A percentile compares a stretch with the other conserved stretches of the same genome.
Evolutionary conservation across 225 moss, liverwort and hornwort species (phyloP).

Genomic region (Polytrichum commune): DNA sequence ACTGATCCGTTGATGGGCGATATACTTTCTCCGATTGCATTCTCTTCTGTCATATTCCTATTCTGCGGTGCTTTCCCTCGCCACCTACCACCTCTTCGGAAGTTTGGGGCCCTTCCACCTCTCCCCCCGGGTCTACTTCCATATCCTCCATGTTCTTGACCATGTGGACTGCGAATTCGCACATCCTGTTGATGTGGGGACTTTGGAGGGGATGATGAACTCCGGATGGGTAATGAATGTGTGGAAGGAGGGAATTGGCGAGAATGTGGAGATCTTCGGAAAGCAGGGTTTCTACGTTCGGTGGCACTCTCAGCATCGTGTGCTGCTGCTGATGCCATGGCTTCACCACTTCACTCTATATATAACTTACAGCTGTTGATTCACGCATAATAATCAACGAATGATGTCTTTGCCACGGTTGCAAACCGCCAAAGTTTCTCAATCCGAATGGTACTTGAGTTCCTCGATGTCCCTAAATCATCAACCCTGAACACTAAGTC

Average conservation of each 20-base stretch:
- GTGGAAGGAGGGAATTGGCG: neutral
- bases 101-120: constrained; percentile 1
- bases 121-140: neutral
- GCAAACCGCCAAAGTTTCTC: too few species aligned
- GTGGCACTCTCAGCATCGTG: neutral
- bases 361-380: too few species aligned
- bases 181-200: neutral
- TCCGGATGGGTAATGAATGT: neutral
- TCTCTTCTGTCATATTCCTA: neutral
- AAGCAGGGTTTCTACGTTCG: neutral
- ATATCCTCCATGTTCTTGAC: neutral
- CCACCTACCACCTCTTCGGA: neutral
- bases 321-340: too few species aligned
- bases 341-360: too few species aligned
- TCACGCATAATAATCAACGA: too few species aligned
- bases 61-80: neutral
- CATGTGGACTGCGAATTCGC: neutral
- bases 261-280: neutral
- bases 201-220: neutral
- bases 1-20: neutral
- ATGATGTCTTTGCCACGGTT: too few species aligned
- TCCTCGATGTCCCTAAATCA: too few species aligned
- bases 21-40: neutral
- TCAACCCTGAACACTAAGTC: too few species aligned
- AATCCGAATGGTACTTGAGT: too few species aligned